A percentile compares a stretch with the other conserved stretches of the same genome.
phyloP scores from a whole-genome alignment of 345 rosid genomes.

The Murraya paniculata region DNA sequence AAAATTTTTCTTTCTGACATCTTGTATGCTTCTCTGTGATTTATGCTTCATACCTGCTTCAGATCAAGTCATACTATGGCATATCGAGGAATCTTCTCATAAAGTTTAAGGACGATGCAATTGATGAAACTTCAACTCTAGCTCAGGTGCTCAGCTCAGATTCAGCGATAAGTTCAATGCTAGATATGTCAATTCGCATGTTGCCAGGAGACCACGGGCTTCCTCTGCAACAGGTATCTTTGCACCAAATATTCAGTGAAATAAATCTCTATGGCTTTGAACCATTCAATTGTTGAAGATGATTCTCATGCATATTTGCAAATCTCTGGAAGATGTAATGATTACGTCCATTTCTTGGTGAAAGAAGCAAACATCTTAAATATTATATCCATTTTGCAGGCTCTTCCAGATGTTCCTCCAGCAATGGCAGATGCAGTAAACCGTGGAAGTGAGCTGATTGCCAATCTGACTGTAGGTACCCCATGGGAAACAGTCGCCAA shows the following conservation, averaged over 20 bases:
- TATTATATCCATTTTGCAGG: slow-evolving; percentile 39
- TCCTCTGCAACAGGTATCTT: slow-evolving; percentile 85
- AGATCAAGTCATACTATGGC: slow-evolving; percentile 94
- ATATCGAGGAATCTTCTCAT: slow-evolving; percentile 87
- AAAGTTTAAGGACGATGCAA: slow-evolving; percentile 80
- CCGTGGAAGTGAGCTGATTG: slow-evolving; percentile 76
- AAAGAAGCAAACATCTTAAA: slow-evolving; percentile 2
- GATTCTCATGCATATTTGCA: background rate
- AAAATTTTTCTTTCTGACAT: background rate
- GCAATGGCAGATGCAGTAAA: slow-evolving; percentile 96
- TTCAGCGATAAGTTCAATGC: slow-evolving; percentile 85
- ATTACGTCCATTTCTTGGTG: background rate
- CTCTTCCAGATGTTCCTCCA: slow-evolving; percentile 92
- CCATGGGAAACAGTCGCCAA: slow-evolving; percentile 93
- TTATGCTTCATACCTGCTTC: slow-evolving; percentile 25
- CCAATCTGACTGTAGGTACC: slow-evolving; percentile 77
- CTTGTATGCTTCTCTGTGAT: background rate
- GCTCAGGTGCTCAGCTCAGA: slow-evolving; percentile 92
- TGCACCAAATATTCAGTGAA: slow-evolving; percentile 4
- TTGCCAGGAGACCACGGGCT: slow-evolving; percentile 95
- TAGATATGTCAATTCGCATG: slow-evolving; percentile 89
- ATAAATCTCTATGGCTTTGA: background rate
- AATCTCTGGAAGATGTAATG: background rate
- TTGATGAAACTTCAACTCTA: slow-evolving; percentile 82
- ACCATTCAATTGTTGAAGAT: background rate